Percentiles rank a stretch among this genome's conserved stretches.
Evolutionary conservation across 768 basidiomycete genomes (phyloP).

Genomic region (Paxillus involutus): DNA sequence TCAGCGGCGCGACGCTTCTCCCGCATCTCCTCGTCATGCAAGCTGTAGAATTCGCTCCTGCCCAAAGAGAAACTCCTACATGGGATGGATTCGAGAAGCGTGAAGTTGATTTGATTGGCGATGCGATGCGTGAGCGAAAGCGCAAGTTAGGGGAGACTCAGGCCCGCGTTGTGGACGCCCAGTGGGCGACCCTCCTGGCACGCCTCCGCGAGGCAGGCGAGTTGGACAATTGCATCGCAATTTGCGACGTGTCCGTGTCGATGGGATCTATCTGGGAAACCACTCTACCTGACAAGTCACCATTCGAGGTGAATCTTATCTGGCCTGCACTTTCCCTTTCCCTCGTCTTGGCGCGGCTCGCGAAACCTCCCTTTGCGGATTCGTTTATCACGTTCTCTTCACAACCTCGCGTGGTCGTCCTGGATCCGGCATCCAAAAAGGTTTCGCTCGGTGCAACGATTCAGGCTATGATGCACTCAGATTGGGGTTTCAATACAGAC

Average conservation of each 20-base stretch:
- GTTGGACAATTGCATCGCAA: conserved; percentile 60
- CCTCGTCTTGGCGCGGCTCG: conserved; percentile 59
- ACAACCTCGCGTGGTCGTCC: conserved; percentile 45
- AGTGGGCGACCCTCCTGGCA: conserved; percentile 63
- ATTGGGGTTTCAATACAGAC: conserved; percentile 63
- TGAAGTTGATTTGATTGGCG: conserved; percentile 11
- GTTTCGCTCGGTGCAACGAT: conserved; percentile 39
- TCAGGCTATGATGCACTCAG: conserved; percentile 29
- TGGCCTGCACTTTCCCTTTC: conserved; percentile 64
- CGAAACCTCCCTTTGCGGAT: conserved; percentile 62
- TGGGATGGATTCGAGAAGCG: background rate
- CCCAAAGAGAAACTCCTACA: background rate
- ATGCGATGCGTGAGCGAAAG: conserved; percentile 26
- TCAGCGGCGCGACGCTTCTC: conserved; percentile 67
- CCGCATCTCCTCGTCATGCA: conserved; percentile 61
- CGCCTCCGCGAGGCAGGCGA: conserved; percentile 51
- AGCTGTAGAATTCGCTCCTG: conserved; percentile 16
- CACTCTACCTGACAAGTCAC: background rate
- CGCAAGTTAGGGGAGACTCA: conserved; percentile 34
- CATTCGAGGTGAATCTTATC: conserved; percentile 43
- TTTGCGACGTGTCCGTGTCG: conserved; percentile 76
- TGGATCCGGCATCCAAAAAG: conserved; percentile 39
- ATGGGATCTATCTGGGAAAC: conserved; percentile 46
- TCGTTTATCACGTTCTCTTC: conserved; percentile 70
- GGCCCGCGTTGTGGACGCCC: conserved; percentile 53